A percentile compares a stretch with the other conserved stretches of the same genome.
phyloP scores from a whole-genome alignment of 2,329 filamentous ascomycete genomes.

The Penicillium hordei region DNA sequence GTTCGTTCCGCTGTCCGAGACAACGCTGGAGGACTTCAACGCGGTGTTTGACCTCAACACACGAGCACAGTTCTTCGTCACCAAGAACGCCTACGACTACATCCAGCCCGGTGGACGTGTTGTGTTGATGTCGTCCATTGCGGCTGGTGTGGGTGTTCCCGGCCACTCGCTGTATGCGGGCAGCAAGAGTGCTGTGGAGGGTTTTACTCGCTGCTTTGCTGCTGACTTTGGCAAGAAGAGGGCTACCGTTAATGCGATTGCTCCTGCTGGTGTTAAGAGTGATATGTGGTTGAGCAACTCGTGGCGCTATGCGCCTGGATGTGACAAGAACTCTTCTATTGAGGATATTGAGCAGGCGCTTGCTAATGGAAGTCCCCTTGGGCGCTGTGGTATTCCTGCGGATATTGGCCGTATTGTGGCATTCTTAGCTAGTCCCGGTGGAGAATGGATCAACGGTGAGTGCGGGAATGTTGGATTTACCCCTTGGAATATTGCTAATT shows the following conservation, averaged over 20 bases:
- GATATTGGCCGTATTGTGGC: conserved; percentile 61
- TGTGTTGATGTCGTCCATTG: conserved; percentile 71
- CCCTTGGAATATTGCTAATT: conserved; percentile 2
- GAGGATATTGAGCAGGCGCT: conserved; percentile 58
- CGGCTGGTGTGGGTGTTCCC: conserved; percentile 66
- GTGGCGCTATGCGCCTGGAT: conserved; percentile 64
- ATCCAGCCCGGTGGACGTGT: conserved; percentile 69
- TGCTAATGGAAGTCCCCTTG: conserved; percentile 58
- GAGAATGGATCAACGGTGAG: conserved; percentile 66
- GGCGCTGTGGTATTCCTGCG: conserved; percentile 57
- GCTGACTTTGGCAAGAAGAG: conserved; percentile 64
- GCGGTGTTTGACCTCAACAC: conserved; percentile 63
- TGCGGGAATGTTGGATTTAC: conserved; percentile 2
- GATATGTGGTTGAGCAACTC: conserved; percentile 75
- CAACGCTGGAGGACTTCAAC: conserved; percentile 40
- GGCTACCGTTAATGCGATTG: conserved; percentile 31
- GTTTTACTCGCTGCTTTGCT: conserved; percentile 72
- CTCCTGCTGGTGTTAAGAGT: conserved; percentile 29
- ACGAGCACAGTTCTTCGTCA: conserved; percentile 64
- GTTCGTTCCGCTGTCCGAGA: conserved; percentile 28
- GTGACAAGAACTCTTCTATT: conserved; percentile 37
- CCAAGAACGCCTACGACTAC: conserved; percentile 67
- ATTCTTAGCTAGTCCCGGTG: conserved; percentile 57
- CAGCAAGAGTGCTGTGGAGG: conserved; percentile 73
- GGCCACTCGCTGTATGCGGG: conserved; percentile 73